These are phyloP conservation scores for Trichoderma gracile DNA, from an alignment of 2,329 filamentous ascomycete species.

Conservation along the genomic window DNA sequence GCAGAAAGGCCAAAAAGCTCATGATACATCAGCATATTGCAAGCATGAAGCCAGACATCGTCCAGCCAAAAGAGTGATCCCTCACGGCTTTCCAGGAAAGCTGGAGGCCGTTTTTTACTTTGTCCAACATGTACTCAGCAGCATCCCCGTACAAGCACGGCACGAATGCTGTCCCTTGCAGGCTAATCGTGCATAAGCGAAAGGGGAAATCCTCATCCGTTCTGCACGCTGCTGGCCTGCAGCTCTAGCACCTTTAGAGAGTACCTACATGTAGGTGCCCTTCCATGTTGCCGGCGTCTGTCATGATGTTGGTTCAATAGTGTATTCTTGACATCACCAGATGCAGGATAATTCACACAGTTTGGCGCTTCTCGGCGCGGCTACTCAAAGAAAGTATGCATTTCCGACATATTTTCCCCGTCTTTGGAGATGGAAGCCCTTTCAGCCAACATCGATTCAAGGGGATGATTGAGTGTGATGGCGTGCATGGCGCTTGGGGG, in stretches of 20 bases:
- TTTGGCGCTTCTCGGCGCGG: neutral
- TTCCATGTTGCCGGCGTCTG: too few species aligned
- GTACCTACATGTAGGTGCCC: neutral
- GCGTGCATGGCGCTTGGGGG: conserved; percentile 9
- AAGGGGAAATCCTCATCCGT: neutral
- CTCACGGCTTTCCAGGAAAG: too few species aligned
- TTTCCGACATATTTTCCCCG: neutral
- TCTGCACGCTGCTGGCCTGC: neutral
- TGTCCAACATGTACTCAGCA: too few species aligned
- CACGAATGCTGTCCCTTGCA: neutral
- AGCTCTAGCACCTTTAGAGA: neutral
- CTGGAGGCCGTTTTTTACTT: too few species aligned
- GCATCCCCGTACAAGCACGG: too few species aligned
- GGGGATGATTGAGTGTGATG: conserved; percentile 7
- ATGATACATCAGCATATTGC: neutral
- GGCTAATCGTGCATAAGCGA: conserved; percentile 11
- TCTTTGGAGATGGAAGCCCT: neutral
- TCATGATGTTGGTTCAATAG: neutral
- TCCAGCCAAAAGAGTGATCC: neutral
- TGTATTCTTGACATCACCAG: neutral
- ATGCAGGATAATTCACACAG: neutral
- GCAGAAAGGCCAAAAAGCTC: neutral
- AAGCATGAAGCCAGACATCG: too few species aligned
- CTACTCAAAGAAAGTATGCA: neutral
- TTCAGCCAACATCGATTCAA: neutral